Conservation (phyloP, 345 rosid species). For the Populus nigra region DNA sequence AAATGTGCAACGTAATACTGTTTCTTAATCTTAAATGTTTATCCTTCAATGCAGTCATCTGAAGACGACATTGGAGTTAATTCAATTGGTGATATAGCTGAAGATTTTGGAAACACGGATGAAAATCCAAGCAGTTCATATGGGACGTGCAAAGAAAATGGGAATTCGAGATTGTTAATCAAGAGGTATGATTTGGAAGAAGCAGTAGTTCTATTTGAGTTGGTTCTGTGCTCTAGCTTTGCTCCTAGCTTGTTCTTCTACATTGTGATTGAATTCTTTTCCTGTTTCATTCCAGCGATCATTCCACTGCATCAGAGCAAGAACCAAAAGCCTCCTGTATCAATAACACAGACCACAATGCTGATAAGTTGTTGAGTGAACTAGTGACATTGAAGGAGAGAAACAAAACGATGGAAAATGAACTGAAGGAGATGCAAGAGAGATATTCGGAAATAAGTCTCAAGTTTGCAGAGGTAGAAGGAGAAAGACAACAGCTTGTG, state of each 20-base stretch:
- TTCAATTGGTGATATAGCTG: constrained; percentile 11
- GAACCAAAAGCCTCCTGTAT: constrained; percentile 15
- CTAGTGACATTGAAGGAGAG: constrained; percentile 48
- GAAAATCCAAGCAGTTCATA: constrained; percentile 2
- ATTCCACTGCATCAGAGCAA: constrained; percentile 10
- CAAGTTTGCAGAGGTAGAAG: constrained; percentile 91
- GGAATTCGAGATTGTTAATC: constrained; percentile 9
- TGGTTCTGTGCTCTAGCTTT: neutral
- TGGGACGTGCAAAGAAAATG: constrained; percentile 22
- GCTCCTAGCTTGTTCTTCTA: neutral
- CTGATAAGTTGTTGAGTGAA: constrained; percentile 36
- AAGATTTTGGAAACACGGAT: constrained; percentile 10
- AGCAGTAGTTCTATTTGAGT: neutral
- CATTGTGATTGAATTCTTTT: neutral
- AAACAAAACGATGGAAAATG: constrained; percentile 71
- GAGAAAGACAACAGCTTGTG: constrained; percentile 86
- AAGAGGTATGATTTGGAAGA: constrained; percentile 39
- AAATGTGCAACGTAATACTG: neutral
- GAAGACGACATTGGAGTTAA: constrained; percentile 16
- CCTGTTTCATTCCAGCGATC: constrained; percentile 18
- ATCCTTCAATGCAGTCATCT: constrained; percentile 27
- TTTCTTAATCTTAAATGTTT: neutral
- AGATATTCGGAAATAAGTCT: constrained; percentile 89
- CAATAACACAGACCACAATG: constrained; percentile 9
- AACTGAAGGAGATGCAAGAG: constrained; percentile 91